phyloP scores from a whole-genome alignment of 2,329 filamentous ascomycete species.

The Microdochium trichocladiopsis region DNA sequence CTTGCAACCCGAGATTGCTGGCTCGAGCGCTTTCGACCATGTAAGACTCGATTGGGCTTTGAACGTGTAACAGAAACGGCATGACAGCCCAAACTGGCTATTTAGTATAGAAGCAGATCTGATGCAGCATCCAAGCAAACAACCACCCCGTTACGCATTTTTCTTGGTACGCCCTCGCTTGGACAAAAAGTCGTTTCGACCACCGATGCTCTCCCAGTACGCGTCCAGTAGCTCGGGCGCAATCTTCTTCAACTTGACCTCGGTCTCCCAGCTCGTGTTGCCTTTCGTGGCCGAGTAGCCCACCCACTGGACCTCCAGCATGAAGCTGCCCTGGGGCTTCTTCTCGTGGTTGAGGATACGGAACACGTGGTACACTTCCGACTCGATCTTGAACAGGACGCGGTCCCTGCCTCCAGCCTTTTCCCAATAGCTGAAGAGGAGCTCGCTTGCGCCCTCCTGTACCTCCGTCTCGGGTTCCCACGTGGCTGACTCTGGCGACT shows the following conservation, averaged over 20 bases:
- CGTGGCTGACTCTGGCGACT: slow-evolving; percentile 15
- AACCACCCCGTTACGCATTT: too few species aligned
- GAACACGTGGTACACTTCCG: slow-evolving; percentile 19
- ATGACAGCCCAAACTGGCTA: not conserved
- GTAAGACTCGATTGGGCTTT: not conserved
- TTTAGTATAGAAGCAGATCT: too few species aligned
- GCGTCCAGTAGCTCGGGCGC: slow-evolving; percentile 14
- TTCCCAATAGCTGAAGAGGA: slow-evolving; percentile 24
- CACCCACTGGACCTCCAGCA: slow-evolving; percentile 24
- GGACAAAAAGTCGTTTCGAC: slow-evolving; percentile 14
- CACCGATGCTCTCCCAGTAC: slow-evolving; percentile 21
- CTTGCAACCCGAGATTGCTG: not conserved
- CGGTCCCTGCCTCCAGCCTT: slow-evolving; percentile 19
- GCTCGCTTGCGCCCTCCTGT: slow-evolving; percentile 22
- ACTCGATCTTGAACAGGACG: slow-evolving; percentile 16
- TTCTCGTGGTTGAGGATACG: slow-evolving; percentile 19
- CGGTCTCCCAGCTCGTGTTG: slow-evolving; percentile 20
- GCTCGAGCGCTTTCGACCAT: not conserved
- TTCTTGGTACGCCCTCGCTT: slow-evolving; percentile 19
- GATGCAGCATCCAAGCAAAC: too few species aligned
- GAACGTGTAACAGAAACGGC: not conserved
- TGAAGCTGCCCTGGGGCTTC: slow-evolving; percentile 15
- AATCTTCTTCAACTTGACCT: slow-evolving; percentile 17
- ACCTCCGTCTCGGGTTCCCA: slow-evolving; percentile 26
- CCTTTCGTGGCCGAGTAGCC: slow-evolving; percentile 16